Percentiles rank a stretch among this genome's conserved stretches.
phyloP scores from a whole-genome alignment of 2,329 filamentous ascomycete genomes.

The Epichloe elymi region DNA sequence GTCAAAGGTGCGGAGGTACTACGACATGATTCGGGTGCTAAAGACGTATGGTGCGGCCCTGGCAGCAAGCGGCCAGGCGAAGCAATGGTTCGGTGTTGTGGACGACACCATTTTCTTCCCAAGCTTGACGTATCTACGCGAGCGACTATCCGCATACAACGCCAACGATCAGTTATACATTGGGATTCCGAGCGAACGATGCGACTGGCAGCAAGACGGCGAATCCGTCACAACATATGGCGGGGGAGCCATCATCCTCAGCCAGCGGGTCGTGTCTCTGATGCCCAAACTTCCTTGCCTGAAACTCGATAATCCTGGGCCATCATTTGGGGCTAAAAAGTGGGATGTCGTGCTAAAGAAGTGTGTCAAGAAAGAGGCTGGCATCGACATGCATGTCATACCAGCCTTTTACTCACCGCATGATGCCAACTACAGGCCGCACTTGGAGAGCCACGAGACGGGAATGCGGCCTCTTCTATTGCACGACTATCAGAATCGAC shows the following conservation, averaged over 20 bases:
- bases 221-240: slow-evolving; percentile 26
- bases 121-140: slow-evolving; percentile 24
- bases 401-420: slow-evolving; percentile 29
- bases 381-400: slow-evolving; percentile 26
- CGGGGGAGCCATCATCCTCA: slow-evolving; percentile 31
- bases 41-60: slow-evolving; percentile 20
- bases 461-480: slow-evolving; percentile 28
- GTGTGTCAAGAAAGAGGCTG: slow-evolving; percentile 23
- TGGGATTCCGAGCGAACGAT: slow-evolving; percentile 29
- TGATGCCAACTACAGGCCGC: slow-evolving; percentile 17
- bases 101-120: slow-evolving; percentile 36
- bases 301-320: slow-evolving; percentile 8
- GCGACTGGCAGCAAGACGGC: slow-evolving; percentile 29
- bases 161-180: slow-evolving; percentile 23
- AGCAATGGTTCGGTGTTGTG: slow-evolving; percentile 29
- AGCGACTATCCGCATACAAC: slow-evolving; percentile 23
- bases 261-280: slow-evolving; percentile 18
- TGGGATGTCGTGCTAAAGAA: slow-evolving; percentile 31
- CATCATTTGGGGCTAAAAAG: slow-evolving; percentile 12
- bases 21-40: slow-evolving; percentile 24
- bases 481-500: slow-evolving; percentile 25
- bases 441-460: slow-evolving; percentile 23
- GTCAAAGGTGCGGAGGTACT: slow-evolving; percentile 22
- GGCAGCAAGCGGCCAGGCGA: slow-evolving; percentile 21
- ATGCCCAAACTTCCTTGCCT: slow-evolving; percentile 26